Evolutionary conservation across 2,329 filamentous ascomycete genomes (phyloP), one percentile per base, ranked within the genome.

Genomic region (Colletotrichum viniferum): DNA sequence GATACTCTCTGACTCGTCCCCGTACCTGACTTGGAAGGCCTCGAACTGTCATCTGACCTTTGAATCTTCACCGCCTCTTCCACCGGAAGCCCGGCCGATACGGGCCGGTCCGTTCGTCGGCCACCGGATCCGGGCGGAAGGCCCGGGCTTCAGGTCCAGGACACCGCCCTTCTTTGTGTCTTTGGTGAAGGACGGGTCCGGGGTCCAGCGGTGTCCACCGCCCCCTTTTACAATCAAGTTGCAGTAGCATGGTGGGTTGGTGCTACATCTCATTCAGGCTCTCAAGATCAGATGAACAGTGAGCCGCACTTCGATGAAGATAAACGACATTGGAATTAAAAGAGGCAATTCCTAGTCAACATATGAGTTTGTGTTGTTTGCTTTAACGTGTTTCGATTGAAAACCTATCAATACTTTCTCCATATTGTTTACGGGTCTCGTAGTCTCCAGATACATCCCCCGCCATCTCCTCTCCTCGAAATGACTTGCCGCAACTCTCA

Each of bases 91-190:
- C 55, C 73, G 32, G 12, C 63, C 71, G 26, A 43, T 32, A 34
- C 69, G 73, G 69, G 26, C 73, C 73, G 73, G 73, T 48, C 73
- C 73, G 73, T n/a, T 58, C 48, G 34, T 56, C 34, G 66, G 66
- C 32, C 34, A 21, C 56, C 73, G 62, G 73, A 34, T 21, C 63
- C 62, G 55, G 43, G 36, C 32, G 61, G 36, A 61, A 32, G 67
- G 48, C 18, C 26, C 36, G 63, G 52, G 52, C 66, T 18, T 24
- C n/a, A 32, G 21, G 63, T 21, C 24, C 7, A 58, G 18, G 55
- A 69, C 48, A 30, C 48, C 65, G 34, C 48, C 34, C 58, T 68
- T 68, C 32, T 18, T 8, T 43, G 21, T 24, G n/a, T 24, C 34
- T 36, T 13, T 21, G 0, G 0, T 52, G n/a, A 18, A 52, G n/a